phyloP scores from a whole-genome alignment of 2,329 filamentous ascomycete species.

The Fusarium sp. region DNA sequence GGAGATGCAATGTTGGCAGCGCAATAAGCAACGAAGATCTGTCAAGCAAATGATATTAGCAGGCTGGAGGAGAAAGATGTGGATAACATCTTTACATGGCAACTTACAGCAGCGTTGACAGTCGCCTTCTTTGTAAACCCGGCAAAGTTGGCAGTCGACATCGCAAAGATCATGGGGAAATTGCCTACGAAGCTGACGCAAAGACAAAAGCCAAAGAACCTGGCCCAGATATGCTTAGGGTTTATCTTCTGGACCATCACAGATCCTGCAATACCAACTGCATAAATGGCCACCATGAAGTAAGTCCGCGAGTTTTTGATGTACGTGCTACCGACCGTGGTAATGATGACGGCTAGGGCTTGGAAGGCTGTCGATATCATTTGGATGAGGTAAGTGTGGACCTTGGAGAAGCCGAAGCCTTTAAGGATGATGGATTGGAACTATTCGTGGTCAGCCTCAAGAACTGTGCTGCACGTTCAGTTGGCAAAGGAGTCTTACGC shows the following conservation, averaged over 20 bases:
- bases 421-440: slow-evolving; percentile 44
- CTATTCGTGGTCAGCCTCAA: not conserved
- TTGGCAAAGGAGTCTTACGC: not conserved
- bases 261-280: slow-evolving; percentile 28
- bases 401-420: slow-evolving; percentile 40
- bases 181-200: slow-evolving; percentile 9
- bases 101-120: not conserved
- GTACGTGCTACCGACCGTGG: slow-evolving; percentile 37
- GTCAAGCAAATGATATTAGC: not conserved
- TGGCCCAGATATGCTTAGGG: not conserved
- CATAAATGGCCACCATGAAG: slow-evolving; percentile 42
- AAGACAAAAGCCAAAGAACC: not conserved
- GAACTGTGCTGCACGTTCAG: not conserved
- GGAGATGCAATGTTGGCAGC: not conserved
- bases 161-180: slow-evolving; percentile 13
- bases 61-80: not conserved
- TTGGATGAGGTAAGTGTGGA: slow-evolving; percentile 37
- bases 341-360: slow-evolving; percentile 37
- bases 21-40: not conserved
- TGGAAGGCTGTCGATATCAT: slow-evolving; percentile 36
- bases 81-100: not conserved
- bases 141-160: slow-evolving; percentile 20
- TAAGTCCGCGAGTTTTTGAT: slow-evolving; percentile 42
- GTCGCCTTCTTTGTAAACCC: slow-evolving; percentile 12
- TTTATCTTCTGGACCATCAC: slow-evolving; percentile 8